Evolutionary conservation across 306 rosid genomes (phyloP).

Genomic region (Pueraria montana): DNA sequence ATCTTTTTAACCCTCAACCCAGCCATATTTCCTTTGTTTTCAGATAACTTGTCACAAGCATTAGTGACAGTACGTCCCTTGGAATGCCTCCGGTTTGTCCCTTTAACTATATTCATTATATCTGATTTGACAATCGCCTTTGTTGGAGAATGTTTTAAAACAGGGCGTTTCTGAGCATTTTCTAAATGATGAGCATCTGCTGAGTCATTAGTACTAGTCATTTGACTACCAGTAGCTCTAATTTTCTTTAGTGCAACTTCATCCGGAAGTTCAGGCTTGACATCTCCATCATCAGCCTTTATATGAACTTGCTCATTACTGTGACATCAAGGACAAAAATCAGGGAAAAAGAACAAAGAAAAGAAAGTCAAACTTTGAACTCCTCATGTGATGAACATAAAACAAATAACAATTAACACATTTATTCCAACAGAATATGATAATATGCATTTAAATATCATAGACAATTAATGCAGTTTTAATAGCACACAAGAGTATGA

Average conservation of each 20-base stretch:
- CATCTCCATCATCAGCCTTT: conserved; percentile 61
- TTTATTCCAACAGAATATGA: conserved; percentile 43
- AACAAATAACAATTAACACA: conserved; percentile 25
- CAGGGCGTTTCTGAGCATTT: conserved; percentile 49
- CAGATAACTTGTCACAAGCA: conserved; percentile 55
- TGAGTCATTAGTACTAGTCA: conserved; percentile 46
- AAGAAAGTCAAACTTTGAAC: conserved; percentile 37
- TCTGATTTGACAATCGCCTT: conserved; percentile 56
- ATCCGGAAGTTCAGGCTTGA: conserved; percentile 54
- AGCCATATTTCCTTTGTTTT: conserved; percentile 64
- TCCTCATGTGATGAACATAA: conserved; percentile 43
- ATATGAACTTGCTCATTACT: conserved; percentile 59
- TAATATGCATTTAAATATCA: conserved; percentile 17
- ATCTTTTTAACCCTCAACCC: conserved; percentile 96
- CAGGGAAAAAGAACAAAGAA: conserved; percentile 12
- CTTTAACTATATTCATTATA: conserved; percentile 82
- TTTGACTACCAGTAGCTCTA: conserved; percentile 58
- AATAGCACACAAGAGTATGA: conserved; percentile 16
- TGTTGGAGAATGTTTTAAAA: conserved; percentile 51
- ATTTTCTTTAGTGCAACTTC: conserved; percentile 61
- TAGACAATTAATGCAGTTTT: conserved; percentile 25
- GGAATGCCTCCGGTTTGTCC: conserved; percentile 63
- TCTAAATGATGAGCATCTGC: conserved; percentile 49
- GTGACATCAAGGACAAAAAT: conserved; percentile 48
- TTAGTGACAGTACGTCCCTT: conserved; percentile 54